phyloP scores from a whole-genome alignment of 192 early-diverging fungal genomes.

The Coemansia sp. region DNA sequence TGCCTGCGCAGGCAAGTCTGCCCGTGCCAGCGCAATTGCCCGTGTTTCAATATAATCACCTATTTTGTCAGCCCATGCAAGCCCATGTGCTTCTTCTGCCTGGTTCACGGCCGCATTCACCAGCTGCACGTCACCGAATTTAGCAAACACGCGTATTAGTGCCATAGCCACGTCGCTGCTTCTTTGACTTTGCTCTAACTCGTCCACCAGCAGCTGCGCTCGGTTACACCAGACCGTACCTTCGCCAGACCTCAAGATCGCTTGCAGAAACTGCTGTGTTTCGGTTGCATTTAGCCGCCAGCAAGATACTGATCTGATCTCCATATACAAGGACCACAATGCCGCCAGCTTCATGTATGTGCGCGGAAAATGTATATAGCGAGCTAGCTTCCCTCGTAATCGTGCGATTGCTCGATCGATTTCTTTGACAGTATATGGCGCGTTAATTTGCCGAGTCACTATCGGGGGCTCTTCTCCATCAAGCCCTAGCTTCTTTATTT shows the following conservation, averaged over 20 bases:
- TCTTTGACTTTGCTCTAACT: background rate
- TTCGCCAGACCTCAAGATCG: slow-evolving; percentile 21
- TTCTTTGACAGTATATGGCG: slow-evolving; percentile 14
- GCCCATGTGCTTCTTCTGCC: background rate
- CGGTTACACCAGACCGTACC: slow-evolving; percentile 21
- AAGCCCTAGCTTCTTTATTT: slow-evolving; percentile 8
- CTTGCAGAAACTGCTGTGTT: slow-evolving; percentile 26
- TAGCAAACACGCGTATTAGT: slow-evolving; percentile 26
- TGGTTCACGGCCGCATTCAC: slow-evolving; percentile 1
- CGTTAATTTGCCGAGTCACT: slow-evolving; percentile 6
- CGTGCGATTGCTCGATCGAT: slow-evolving; percentile 15
- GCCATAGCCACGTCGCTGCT: slow-evolving; percentile 9
- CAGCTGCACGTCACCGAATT: slow-evolving; percentile 25
- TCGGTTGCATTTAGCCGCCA: slow-evolving; percentile 21
- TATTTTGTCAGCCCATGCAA: slow-evolving; percentile 2
- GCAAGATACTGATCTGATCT: background rate
- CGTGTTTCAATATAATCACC: slow-evolving; percentile 15
- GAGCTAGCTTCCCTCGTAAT: slow-evolving; percentile 27
- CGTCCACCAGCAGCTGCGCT: slow-evolving; percentile 16
- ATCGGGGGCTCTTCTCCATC: slow-evolving; percentile 19
- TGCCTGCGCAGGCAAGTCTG: slow-evolving; percentile 27
- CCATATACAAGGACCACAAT: slow-evolving; percentile 29
- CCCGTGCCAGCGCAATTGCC: slow-evolving; percentile 21
- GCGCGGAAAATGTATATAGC: slow-evolving; percentile 20
- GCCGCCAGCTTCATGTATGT: slow-evolving; percentile 28